Evolutionary conservation across 352 stramenopile genomes (phyloP), one percentile per base, ranked within the genome.

Genomic region (Phytophthora nicotianae): DNA sequence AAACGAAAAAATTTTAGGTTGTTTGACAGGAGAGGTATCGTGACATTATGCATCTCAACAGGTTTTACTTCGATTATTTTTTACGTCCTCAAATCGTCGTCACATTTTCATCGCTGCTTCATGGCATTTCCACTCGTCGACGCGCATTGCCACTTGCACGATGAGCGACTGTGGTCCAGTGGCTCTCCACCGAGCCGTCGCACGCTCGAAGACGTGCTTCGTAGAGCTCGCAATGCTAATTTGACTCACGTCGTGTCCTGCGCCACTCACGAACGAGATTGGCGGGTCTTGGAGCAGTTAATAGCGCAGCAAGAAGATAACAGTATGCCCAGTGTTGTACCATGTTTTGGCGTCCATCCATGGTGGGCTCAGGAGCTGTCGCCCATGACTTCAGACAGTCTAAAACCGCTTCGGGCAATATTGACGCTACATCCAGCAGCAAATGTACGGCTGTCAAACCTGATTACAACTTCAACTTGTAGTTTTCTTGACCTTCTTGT

Each of bases 71-170:
- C 8, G 8, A 46, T 35, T 35, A 32, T 60, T 43, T n/a, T 16
- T 19, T n/a, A 11, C 5, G 19, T 38, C 29, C 20, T 11, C 33
- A 27, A 32, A 32, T 48, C 24, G 13, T 4, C 20, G 11, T 9
- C 43, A 37, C 52, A n/a, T 27, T 38, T 63, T 62, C 16, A 23
- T 49, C 62, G 50, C 43, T 19, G 33, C 11, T 35, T 61, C 4
- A 76, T 71, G 62, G 64, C 66, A 5, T 48, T 42, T 5, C 56
- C 43, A 47, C 62, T 80, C 0, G 48, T 91, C 11, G 85, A 94
- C 38, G 80, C 83, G 11, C 83, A 92, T 60, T 91, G 81, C 56
- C 85, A 94, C 57, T 47, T 94, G 40, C 85, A 94, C 26, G 83
- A 94, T 46, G 27, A 61, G 33, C 70, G 78, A 10, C 45, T 86